Evolutionary conservation across 345 rosid species (phyloP).

Genomic region (Chamaenerion angustifolium): DNA sequence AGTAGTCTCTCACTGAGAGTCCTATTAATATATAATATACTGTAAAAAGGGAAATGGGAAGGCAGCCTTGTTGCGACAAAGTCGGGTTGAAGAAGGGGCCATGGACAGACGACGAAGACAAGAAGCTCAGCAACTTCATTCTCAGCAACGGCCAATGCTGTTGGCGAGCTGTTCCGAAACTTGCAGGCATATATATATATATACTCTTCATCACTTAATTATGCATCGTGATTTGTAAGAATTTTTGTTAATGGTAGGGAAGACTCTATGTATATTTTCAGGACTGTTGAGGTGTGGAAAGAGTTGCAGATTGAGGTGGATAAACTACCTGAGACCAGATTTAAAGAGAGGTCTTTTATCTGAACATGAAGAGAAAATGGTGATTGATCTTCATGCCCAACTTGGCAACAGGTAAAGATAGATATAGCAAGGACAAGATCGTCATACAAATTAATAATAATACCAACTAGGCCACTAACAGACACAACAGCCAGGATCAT

Average conservation of each 20-base stretch:
- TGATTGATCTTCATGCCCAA: slow-evolving; percentile 80
- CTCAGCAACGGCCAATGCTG: slow-evolving; percentile 94
- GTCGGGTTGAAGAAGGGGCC: slow-evolving; percentile 96
- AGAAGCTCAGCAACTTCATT: slow-evolving; percentile 77
- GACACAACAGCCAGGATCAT: too few relatives aligned
- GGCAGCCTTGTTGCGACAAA: slow-evolving; percentile 94
- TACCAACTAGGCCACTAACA: too few relatives aligned
- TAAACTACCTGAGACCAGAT: slow-evolving; percentile 82
- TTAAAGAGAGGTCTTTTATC: slow-evolving; percentile 84
- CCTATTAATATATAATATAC: too few relatives aligned
- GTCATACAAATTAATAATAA: too few relatives aligned
- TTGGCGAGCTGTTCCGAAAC: slow-evolving; percentile 96
- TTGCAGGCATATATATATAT: slow-evolving; percentile 52
- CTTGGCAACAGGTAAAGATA: slow-evolving; percentile 73
- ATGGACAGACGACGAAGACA: slow-evolving; percentile 92
- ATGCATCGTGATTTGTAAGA: too few relatives aligned
- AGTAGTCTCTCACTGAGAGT: too few relatives aligned
- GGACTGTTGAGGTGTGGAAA: slow-evolving; percentile 92
- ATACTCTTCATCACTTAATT: too few relatives aligned
- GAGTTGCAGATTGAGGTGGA: slow-evolving; percentile 94
- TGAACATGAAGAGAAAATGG: slow-evolving; percentile 72
- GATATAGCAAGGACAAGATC: too few relatives aligned
- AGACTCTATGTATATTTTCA: slow-evolving; percentile 11
- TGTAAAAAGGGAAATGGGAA: slow-evolving; percentile 34
- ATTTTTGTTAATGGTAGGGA: too few relatives aligned